Percentiles rank a stretch among this genome's conserved stretches.
These are phyloP conservation scores for Hygrocybe punicea DNA, from an alignment of 768 basidiomycete genomes.

Conservation along the genomic window DNA sequence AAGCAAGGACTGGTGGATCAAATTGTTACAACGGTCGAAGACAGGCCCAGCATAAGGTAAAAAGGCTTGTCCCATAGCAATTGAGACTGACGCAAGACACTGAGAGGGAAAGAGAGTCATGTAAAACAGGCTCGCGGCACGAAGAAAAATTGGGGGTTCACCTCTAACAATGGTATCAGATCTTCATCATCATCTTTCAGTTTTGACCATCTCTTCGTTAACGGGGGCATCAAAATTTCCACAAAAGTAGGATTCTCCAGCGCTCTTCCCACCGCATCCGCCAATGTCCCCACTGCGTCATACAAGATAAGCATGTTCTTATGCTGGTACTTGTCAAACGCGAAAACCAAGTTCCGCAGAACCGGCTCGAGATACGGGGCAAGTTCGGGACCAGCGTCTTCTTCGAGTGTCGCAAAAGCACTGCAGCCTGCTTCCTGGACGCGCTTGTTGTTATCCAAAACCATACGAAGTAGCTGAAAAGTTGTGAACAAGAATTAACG, in stretches of 20 bases:
- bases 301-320: slow-evolving; percentile 99
- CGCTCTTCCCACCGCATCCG: slow-evolving; percentile 90
- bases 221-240: slow-evolving; percentile 94
- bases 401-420: slow-evolving; percentile 97
- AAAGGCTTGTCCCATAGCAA: slow-evolving; percentile 90
- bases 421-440: slow-evolving; percentile 99
- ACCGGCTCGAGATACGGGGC: slow-evolving; percentile 94
- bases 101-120: slow-evolving; percentile 32
- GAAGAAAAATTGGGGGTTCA: slow-evolving; percentile 32
- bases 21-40: slow-evolving; percentile 83
- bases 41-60: slow-evolving; percentile 84
- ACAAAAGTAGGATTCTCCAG: slow-evolving; percentile 84
- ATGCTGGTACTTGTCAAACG: slow-evolving; percentile 98
- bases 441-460: slow-evolving; percentile 96
- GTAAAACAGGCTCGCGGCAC: not conserved
- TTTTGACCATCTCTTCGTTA: slow-evolving; percentile 87
- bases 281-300: slow-evolving; percentile 97
- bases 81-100: slow-evolving; percentile 97
- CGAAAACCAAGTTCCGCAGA: slow-evolving; percentile 88
- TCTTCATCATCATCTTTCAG: slow-evolving; percentile 89
- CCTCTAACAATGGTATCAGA: slow-evolving; percentile 92
- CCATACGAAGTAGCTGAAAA: slow-evolving; percentile 88
- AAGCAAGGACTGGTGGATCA: slow-evolving; percentile 79
- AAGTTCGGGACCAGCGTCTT: slow-evolving; percentile 88
- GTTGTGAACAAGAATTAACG: not conserved